Evolutionary conservation across 2,329 filamentous ascomycete genomes (phyloP).

Genomic region (Colletotrichum incanum): DNA sequence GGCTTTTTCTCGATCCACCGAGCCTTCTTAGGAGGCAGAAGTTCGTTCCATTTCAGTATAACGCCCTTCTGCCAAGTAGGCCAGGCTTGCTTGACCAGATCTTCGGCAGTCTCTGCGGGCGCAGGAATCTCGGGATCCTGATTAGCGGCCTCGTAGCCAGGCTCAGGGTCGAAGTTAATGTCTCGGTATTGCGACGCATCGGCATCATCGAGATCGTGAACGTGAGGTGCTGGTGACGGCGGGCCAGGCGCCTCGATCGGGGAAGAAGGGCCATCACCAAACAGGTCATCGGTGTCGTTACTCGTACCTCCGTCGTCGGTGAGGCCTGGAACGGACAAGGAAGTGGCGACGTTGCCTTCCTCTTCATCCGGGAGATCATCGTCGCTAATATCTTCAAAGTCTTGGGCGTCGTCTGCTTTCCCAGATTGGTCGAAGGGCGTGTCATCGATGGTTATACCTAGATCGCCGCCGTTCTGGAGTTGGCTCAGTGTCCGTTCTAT

Average conservation of each 20-base stretch:
- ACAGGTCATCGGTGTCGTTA: constrained; percentile 77
- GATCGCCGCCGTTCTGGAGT: constrained; percentile 56
- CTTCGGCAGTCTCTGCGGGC: constrained; percentile 80
- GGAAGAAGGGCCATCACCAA: constrained; percentile 73
- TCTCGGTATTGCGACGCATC: constrained; percentile 57
- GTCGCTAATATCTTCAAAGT: constrained; percentile 92
- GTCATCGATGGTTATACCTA: constrained; percentile 61
- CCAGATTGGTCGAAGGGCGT: constrained; percentile 74
- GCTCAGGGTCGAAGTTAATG: constrained; percentile 64
- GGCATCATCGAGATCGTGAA: constrained; percentile 57
- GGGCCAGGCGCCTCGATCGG: constrained; percentile 61
- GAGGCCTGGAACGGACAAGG: constrained; percentile 66
- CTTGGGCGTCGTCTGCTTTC: constrained; percentile 93
- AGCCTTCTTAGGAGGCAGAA: constrained; percentile 86
- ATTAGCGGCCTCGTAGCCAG: constrained; percentile 63
- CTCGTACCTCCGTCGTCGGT: constrained; percentile 74
- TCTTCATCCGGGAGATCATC: constrained; percentile 91
- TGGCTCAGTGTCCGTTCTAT: constrained; percentile 63
- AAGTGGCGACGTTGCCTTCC: constrained; percentile 61
- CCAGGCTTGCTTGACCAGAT: constrained; percentile 84
- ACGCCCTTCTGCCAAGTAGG: constrained; percentile 84
- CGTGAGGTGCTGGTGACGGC: constrained; percentile 62
- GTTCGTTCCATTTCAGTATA: constrained; percentile 83
- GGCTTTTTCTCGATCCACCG: constrained; percentile 86
- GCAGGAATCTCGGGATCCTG: constrained; percentile 77